Conservation (phyloP, 192 early-diverging fungal genomes). For the Umbelopsis sp. region DNA sequence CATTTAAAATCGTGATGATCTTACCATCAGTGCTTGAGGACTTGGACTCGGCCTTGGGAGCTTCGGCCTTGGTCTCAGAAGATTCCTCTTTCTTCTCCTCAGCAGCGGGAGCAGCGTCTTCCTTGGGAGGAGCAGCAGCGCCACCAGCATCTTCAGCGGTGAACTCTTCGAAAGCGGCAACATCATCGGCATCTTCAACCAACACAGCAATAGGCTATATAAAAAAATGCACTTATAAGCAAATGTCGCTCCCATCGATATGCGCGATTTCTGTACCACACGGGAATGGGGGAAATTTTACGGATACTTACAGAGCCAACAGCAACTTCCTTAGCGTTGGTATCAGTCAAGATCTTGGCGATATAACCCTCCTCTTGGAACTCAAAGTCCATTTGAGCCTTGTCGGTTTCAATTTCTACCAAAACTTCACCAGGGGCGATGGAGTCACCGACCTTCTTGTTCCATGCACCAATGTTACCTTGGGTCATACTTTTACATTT, state of each 20-base stretch:
- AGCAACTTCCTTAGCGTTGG: conserved; percentile 86
- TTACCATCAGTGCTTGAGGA: conserved; percentile 38
- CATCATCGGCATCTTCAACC: conserved; percentile 87
- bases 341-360: conserved; percentile 88
- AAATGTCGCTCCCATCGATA: too few species aligned
- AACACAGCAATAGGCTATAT: conserved; percentile 86
- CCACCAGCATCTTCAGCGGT: conserved; percentile 55
- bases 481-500: conserved; percentile 72
- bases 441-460: conserved; percentile 92
- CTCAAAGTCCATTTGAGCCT: conserved; percentile 99
- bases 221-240: conserved; percentile 2
- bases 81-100: conserved; percentile 24
- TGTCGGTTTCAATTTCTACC: conserved; percentile 98
- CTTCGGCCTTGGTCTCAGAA: conserved; percentile 9
- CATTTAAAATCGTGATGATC: not conserved
- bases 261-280: too few species aligned
- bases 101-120: conserved; percentile 25
- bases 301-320: conserved; percentile 64
- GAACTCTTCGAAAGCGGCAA: conserved; percentile 87
- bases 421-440: conserved; percentile 90
- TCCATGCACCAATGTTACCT: conserved; percentile 92
- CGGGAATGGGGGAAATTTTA: not conserved
- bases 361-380: conserved; percentile 97
- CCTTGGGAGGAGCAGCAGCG: conserved; percentile 40
- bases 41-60: conserved; percentile 37